phyloP scores from a whole-genome alignment of 2,329 filamentous ascomycete species.

The Polytolypa hystricis region DNA sequence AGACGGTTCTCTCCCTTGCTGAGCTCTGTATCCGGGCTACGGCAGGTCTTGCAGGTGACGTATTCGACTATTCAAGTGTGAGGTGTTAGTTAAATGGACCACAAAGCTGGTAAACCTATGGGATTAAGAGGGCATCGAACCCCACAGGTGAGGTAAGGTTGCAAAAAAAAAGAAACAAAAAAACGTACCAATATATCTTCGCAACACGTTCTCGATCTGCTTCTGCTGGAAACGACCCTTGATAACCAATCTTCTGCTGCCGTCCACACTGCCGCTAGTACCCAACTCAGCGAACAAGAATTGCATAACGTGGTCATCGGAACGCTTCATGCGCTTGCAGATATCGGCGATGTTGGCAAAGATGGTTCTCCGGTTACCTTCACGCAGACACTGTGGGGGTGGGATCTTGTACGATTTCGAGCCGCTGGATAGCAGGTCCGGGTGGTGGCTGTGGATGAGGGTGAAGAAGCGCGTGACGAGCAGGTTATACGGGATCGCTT shows the following conservation, averaged over 20 bases:
- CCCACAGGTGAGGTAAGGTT: background rate
- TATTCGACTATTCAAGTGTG: slow-evolving; percentile 83
- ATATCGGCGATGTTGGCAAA: slow-evolving; percentile 99
- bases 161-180: too few relatives aligned
- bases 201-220: slow-evolving; percentile 93
- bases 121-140: background rate
- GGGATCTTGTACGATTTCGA: slow-evolving; percentile 98
- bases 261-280: slow-evolving; percentile 91
- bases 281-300: slow-evolving; percentile 98
- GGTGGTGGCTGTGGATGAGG: slow-evolving; percentile 89
- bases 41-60: slow-evolving; percentile 97
- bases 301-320: slow-evolving; percentile 92
- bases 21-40: slow-evolving; percentile 86
- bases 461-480: slow-evolving; percentile 89
- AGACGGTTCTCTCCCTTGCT: slow-evolving; percentile 98
- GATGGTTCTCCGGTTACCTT: slow-evolving; percentile 99
- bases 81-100: too few relatives aligned
- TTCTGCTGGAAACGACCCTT: slow-evolving; percentile 99
- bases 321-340: slow-evolving; percentile 98
- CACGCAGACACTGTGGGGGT: slow-evolving; percentile 93
- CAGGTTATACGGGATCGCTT: slow-evolving; percentile 70
- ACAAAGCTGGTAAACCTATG: slow-evolving; percentile 1
- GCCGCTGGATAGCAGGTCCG: slow-evolving; percentile 80
- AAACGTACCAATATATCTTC: slow-evolving; percentile 80
- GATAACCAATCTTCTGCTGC: slow-evolving; percentile 85